Evolutionary conservation across 73 alveolate genomes (phyloP).

Genomic region (Symbiodinium natans): DNA sequence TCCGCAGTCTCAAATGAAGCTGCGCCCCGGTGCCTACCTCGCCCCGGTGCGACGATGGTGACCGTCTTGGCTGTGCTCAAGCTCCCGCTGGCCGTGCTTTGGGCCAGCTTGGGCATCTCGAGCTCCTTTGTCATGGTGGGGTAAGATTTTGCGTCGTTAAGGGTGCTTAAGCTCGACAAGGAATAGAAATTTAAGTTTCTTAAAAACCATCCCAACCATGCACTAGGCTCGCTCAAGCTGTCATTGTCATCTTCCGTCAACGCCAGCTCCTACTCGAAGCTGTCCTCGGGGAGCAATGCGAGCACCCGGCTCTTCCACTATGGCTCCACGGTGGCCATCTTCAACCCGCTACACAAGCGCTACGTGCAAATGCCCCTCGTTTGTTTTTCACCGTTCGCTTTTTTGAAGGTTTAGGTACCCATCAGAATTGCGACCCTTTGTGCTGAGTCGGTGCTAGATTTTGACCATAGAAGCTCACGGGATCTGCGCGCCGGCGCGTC

Average conservation of each 20-base stretch:
- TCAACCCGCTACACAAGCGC: not conserved
- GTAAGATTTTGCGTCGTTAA: too few species aligned
- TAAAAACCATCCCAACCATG: too few species aligned
- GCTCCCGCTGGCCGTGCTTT: not conserved
- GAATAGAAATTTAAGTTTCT: not conserved
- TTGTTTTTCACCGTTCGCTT: not conserved
- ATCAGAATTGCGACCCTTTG: not conserved
- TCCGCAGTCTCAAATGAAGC: too few species aligned
- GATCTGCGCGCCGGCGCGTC: too few species aligned
- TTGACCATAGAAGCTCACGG: too few species aligned
- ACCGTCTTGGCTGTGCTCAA: too few species aligned
- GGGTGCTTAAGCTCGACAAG: not conserved
- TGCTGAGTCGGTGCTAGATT: not conserved
- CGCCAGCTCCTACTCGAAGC: too few species aligned
- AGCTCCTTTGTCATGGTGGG: too few species aligned
- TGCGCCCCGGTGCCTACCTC: too few species aligned
- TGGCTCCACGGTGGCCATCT: not conserved
- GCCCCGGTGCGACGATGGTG: too few species aligned
- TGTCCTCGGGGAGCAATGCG: not conserved
- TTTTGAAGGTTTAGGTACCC: not conserved
- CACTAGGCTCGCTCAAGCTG: too few species aligned
- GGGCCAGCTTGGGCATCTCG: not conserved
- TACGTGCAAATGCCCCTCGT: not conserved
- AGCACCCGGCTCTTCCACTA: not conserved
- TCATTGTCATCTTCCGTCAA: too few species aligned